Evolutionary conservation across 2,329 filamentous ascomycete species (phyloP).

Genomic region (Eurotiales sp.): DNA sequence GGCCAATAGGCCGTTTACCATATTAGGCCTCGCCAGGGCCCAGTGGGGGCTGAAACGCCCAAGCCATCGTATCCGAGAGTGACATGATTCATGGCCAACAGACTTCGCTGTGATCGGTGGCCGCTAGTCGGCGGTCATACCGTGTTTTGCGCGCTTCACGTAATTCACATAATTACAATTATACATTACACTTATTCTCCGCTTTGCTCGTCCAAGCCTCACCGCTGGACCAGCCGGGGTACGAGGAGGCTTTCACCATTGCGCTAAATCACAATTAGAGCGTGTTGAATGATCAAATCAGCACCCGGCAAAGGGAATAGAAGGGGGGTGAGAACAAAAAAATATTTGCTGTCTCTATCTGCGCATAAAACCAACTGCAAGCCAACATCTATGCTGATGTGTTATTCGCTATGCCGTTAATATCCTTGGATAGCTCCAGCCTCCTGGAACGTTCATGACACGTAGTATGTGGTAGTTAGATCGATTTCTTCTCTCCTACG

Average conservation of each 20-base stretch:
- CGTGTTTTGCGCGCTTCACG: too few species aligned
- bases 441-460: too few species aligned
- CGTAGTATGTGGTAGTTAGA: too few species aligned
- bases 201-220: background rate
- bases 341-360: too few species aligned
- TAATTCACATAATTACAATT: too few species aligned
- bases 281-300: background rate
- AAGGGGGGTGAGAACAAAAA: too few species aligned
- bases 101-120: background rate
- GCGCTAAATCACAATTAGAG: background rate
- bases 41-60: constrained; percentile 11
- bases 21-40: constrained; percentile 5
- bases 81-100: background rate
- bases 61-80: background rate
- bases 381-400: background rate
- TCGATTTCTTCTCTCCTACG: background rate
- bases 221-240: background rate
- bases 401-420: background rate
- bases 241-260: background rate
- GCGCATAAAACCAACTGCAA: too few species aligned
- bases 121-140: too few species aligned
- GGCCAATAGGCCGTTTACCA: constrained; percentile 3
- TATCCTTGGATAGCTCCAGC: too few species aligned
- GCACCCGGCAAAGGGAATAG: background rate
- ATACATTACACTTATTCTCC: too few species aligned